Conservation (phyloP, 441 rosid genomes). For the Cnidoscolus chayamansa region DNA sequence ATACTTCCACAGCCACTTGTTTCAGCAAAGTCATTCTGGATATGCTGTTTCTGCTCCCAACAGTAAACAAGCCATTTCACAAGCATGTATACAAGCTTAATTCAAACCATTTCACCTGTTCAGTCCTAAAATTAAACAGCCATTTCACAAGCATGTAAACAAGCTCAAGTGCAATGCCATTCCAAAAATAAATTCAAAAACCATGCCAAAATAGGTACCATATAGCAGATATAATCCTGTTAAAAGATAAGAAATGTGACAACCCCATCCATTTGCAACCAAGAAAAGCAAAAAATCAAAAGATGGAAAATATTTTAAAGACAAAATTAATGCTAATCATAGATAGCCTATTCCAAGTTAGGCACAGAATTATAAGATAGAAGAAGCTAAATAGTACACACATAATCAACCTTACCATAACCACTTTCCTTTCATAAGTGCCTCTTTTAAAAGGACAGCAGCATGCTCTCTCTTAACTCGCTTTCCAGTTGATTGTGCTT, state of each 20-base stretch:
- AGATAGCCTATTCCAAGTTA: neutral
- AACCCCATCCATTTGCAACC: neutral
- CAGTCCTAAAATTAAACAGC: neutral
- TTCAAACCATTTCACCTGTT: neutral
- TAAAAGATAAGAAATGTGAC: neutral
- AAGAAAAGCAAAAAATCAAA: neutral
- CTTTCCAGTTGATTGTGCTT: conserved; percentile 54
- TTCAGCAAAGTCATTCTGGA: neutral
- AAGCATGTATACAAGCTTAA: neutral
- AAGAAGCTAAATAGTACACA: neutral
- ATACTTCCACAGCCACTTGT: neutral
- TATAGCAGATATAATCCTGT: neutral
- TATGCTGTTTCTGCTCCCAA: neutral
- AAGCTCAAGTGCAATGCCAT: neutral
- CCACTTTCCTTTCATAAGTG: conserved; percentile 84
- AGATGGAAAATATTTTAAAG: neutral
- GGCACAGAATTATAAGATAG: neutral
- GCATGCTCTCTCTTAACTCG: conserved; percentile 63
- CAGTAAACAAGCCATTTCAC: neutral
- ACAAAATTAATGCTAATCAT: neutral
- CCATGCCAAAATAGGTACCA: neutral
- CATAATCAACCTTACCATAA: conserved; percentile 59
- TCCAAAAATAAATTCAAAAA: conserved; percentile 6
- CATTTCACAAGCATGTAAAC: neutral
- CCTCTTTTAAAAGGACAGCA: conserved; percentile 60